Conservation (phyloP, 345 rosid genomes). For the Citrus sp. region DNA sequence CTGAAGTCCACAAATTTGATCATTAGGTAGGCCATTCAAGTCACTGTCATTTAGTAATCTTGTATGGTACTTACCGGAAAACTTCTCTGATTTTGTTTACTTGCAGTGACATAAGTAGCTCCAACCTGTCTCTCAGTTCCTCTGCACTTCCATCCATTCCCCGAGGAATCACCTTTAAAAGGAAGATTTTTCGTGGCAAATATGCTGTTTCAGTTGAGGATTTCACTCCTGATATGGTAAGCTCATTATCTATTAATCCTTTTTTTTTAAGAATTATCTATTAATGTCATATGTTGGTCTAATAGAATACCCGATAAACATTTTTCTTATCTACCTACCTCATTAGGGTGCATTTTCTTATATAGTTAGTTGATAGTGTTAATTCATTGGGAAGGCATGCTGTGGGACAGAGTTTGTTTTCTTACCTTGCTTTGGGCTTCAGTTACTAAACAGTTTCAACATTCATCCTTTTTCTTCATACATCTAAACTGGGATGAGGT, state of each 20-base stretch:
- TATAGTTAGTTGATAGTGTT: neutral
- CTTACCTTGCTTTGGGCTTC: too few species aligned
- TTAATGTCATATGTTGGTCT: neutral
- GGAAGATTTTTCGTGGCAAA: conserved; percentile 33
- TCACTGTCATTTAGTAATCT: neutral
- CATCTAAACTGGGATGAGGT: too few species aligned
- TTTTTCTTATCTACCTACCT: neutral
- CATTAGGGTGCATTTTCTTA: neutral
- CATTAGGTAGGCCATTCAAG: conserved; percentile 17
- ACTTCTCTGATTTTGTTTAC: conserved; percentile 3
- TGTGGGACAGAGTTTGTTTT: too few species aligned
- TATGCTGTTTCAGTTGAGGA: conserved; percentile 39
- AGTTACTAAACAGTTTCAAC: too few species aligned
- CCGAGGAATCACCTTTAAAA: conserved; percentile 17
- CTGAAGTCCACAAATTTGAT: conserved; percentile 30
- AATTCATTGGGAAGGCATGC: neutral
- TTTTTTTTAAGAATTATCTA: neutral
- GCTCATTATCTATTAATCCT: neutral
- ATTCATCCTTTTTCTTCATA: too few species aligned
- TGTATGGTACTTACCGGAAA: neutral
- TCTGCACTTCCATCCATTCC: conserved; percentile 19
- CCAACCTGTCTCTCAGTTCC: conserved; percentile 21
- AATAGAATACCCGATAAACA: neutral
- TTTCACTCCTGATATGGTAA: conserved; percentile 34
- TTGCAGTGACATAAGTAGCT: conserved; percentile 31